phyloP scores from a whole-genome alignment of 768 basidiomycete species.

The Auricularia cornea region DNA sequence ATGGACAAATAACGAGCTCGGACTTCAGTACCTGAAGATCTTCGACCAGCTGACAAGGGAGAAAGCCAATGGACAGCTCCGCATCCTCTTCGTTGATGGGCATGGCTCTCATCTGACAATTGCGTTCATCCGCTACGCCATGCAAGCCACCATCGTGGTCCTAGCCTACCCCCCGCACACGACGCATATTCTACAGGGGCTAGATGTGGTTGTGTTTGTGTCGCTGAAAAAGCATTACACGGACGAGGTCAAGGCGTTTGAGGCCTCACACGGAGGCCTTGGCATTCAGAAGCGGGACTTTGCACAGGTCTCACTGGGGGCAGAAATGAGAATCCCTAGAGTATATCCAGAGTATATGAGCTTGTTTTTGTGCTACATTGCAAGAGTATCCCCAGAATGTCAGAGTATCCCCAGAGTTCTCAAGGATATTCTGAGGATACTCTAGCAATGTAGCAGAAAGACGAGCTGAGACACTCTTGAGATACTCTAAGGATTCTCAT shows the following conservation, averaged over 20 bases:
- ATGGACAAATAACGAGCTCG: constrained; percentile 33
- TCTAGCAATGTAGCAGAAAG: no score
- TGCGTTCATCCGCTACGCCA: constrained; percentile 22
- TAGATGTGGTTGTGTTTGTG: constrained; percentile 30
- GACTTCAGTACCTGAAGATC: constrained; percentile 24
- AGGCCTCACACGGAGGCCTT: not conserved
- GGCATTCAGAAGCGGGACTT: not conserved
- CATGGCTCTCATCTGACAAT: constrained; percentile 30
- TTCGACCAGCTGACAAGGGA: constrained; percentile 23
- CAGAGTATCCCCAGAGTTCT: no score
- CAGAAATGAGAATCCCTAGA: no score
- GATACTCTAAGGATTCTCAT: no score
- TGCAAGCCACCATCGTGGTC: constrained; percentile 22
- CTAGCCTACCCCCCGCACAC: constrained; percentile 32
- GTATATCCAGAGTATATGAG: no score
- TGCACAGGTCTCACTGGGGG: no score
- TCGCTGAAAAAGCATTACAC: constrained; percentile 16
- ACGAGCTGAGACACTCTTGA: no score
- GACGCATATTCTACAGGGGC: constrained; percentile 29
- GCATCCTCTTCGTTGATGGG: constrained; percentile 31
- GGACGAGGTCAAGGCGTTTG: not conserved
- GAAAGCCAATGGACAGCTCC: constrained; percentile 12
- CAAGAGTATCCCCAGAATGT: no score
- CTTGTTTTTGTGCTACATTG: no score
- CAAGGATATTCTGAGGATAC: no score